Base-by-base conservation (phyloP, 2,329 filamentous ascomycete species). In the Cyphellophora europaea region DNA sequence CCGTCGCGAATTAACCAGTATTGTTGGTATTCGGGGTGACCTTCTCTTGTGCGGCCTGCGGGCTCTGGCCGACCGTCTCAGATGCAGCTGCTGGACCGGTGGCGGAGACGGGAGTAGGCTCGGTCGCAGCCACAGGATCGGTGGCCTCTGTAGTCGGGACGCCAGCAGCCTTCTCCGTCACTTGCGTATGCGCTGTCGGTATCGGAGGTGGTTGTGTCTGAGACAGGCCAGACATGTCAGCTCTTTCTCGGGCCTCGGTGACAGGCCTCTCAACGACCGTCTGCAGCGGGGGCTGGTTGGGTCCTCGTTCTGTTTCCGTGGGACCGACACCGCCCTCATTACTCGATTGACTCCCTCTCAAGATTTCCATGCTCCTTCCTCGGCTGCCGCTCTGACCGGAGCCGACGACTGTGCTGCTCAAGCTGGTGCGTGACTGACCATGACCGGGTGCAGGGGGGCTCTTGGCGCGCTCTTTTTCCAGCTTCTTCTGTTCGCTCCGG, bases 401-500 rank as follows among this genome's bases (percentile, higher is more conserved):
- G 8, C 8, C 21, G 8, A 25, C n/a, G n/a, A n/a, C 21, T n/a
- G n/a, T n/a, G n/a, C n/a, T n/a, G 21, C 21, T 25, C 16, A 65
- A 37, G 17, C 56, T 58, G 30, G 57, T 57, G 19, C 41, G 54
- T 13, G 54, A 52, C 2, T 45, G 38, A 2, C 52, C 46, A 12
- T 53, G 50, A 11, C 61, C 61, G n/a, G 42, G 43, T 19, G 50
- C 44, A 5, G 62, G 63, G 8, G 71, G 69, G 38, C 69, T 73
- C 49, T 68, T 70, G 11, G 69, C 63, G 14, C 65, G 57, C 33
- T 64, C 66, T 44, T 68, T 69, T 46, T 72, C 72, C 13, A 62
- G 65, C 23, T 71, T 68, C 18, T 71, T 68, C 28, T 77, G 74
- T 18, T 74, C 65, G 31, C 62, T 64, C 5, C 59, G 62, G 32